Percentiles rank a stretch among this genome's conserved stretches.
These are phyloP conservation scores for Cercis canadensis DNA, from an alignment of 306 rosid genomes.

Conservation along the genomic window DNA sequence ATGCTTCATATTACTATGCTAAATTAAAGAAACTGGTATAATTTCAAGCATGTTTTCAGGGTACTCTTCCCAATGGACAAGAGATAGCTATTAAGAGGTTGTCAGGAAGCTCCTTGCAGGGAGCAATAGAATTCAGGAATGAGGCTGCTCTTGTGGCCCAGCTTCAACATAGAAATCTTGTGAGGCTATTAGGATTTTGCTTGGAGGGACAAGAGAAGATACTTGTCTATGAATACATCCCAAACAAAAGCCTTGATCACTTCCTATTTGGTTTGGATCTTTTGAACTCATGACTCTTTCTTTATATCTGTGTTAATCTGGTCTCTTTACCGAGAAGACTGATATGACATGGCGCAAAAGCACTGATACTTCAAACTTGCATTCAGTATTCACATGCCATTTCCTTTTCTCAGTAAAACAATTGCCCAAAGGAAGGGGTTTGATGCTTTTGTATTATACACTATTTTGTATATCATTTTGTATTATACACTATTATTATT, in stretches of 20 bases:
- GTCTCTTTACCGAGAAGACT: no score
- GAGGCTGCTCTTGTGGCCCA: slow-evolving; percentile 45
- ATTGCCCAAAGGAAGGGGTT: no score
- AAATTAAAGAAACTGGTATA: not conserved
- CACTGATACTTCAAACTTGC: no score
- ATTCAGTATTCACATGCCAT: no score
- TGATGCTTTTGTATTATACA: no score
- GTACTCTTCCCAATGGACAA: slow-evolving; percentile 41
- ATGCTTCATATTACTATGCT: not conserved
- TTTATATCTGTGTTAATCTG: not conserved
- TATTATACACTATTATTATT: no score
- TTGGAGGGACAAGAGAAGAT: slow-evolving; percentile 43
- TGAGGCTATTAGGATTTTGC: slow-evolving; percentile 48
- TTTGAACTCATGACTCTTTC: not conserved
- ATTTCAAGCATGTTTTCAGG: slow-evolving; percentile 29
- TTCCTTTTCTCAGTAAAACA: no score
- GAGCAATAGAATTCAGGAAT: slow-evolving; percentile 47
- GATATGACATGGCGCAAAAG: no score
- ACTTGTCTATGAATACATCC: slow-evolving; percentile 47
- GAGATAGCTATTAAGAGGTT: slow-evolving; percentile 49
- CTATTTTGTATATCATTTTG: no score
- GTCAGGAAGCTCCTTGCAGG: slow-evolving; percentile 41
- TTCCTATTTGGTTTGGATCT: slow-evolving; percentile 38
- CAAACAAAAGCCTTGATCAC: slow-evolving; percentile 47
- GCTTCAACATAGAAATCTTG: slow-evolving; percentile 52